Base-by-base conservation (phyloP, 2,329 filamentous ascomycete genomes). In the Xylaria sp. region DNA sequence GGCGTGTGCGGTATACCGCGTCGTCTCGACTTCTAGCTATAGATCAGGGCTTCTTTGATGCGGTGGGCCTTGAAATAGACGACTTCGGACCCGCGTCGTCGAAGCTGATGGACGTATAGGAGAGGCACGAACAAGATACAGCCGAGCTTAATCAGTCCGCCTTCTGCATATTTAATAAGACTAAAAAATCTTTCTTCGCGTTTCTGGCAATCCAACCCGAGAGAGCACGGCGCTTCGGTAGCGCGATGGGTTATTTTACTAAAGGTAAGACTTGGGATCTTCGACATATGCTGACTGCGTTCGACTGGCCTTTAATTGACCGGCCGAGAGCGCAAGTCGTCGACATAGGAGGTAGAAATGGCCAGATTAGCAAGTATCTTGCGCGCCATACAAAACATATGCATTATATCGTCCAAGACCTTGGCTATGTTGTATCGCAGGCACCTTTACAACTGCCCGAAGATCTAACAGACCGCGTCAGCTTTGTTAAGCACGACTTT, bases 241-340 rank as follows among this genome's bases (percentile, higher is more conserved):
- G 31, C 31, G 65, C 68, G 10, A 70, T 70, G 68, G 39, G 37
- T 20, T 39, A 63, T 63, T 66, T 69, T 50, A 63, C 58, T 15
- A 63, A 51, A 34, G 59, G 54, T 23, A 58, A 66, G 23, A 62
- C 10, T 63, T 74, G 7, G 67, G 69, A n/a, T 73, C 70, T 69
- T 60, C 61, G 68, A 57, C 64, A 70, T 39, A 64, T 70, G 60
- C 31, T 67, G 39, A 34, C 56, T 50, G 25, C 64, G 55, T 70
- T 67, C 44, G 61, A 70, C 57, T 70, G 68, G 68, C 15, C 55
- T 34, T 67, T 65, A 18, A 60, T 67, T 31, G 68, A 70, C 65
- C 48, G 54, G 39, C 65, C 64, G 25, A 61, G 68, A 23, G 52
- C 56, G 31, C 60, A 58, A 37, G 65, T 70, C 51, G 61, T 67